Conservation (phyloP, 169 alveolate species). For the Eimeria nieschulzi region DNA sequence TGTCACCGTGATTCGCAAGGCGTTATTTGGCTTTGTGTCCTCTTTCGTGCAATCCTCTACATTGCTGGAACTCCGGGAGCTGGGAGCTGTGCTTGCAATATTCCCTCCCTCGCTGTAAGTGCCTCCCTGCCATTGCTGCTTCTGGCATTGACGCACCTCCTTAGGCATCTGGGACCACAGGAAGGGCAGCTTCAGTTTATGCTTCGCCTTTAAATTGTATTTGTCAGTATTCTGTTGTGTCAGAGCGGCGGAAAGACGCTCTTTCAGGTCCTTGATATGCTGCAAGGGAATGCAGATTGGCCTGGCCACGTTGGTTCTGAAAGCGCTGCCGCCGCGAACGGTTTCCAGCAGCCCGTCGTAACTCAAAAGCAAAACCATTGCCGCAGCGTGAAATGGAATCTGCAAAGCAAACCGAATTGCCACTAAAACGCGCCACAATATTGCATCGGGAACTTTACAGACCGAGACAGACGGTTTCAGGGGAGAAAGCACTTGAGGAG, state of each 20-base stretch:
- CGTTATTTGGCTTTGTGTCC: too few species aligned
- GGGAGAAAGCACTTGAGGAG: not conserved
- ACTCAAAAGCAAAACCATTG: constrained; percentile 33
- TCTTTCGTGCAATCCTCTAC: too few species aligned
- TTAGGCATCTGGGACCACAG: too few species aligned
- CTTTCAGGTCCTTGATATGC: constrained; percentile 27
- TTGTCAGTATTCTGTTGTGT: not conserved
- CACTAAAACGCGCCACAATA: constrained; percentile 6
- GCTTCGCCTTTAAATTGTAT: too few species aligned
- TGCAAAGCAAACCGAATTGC: constrained; percentile 34
- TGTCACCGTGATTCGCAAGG: constrained; percentile 32
- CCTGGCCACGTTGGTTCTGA: not conserved
- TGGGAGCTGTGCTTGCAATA: too few species aligned
- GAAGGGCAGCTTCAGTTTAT: too few species aligned
- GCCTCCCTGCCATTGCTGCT: too few species aligned
- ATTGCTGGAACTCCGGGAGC: too few species aligned
- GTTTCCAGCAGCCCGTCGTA: constrained; percentile 36
- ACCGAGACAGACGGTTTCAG: constrained; percentile 12
- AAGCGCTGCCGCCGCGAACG: constrained; percentile 37
- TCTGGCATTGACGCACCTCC: too few species aligned
- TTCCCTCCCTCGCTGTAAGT: too few species aligned
- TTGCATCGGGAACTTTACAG: constrained; percentile 5
- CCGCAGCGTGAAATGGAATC: constrained; percentile 24
- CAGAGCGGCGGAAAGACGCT: not conserved
- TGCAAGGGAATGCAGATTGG: constrained; percentile 19